Evolutionary conservation across 1,284 basidiomycete species (phyloP).

Genomic region (Jaminaea rosea): DNA sequence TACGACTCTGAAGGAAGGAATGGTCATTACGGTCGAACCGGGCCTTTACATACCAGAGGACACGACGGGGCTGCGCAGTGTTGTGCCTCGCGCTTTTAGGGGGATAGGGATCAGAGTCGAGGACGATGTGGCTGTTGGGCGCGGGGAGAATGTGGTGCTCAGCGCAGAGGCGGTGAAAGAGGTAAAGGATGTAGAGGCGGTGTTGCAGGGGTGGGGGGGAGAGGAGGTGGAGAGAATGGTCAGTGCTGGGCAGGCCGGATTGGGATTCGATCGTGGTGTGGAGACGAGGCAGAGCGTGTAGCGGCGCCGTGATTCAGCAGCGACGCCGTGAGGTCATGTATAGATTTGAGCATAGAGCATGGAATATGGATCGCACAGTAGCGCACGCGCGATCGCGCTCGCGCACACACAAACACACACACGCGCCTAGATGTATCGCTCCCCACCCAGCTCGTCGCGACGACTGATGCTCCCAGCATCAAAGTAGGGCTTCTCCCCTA

Average conservation of each 20-base stretch:
- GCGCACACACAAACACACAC: too few relatives aligned
- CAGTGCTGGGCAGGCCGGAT: too few relatives aligned
- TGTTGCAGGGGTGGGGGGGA: conserved; percentile 11
- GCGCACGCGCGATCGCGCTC: too few relatives aligned
- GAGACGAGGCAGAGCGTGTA: too few relatives aligned
- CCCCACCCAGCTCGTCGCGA: conserved; percentile 14
- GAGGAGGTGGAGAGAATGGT: not conserved
- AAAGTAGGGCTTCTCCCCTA: conserved; percentile 21
- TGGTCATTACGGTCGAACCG: conserved; percentile 42
- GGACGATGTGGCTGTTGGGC: conserved; percentile 40
- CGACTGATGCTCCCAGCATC: conserved; percentile 15
- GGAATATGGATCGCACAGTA: too few relatives aligned
- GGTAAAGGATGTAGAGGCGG: conserved; percentile 40
- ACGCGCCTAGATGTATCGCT: conserved; percentile 10
- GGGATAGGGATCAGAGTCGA: conserved; percentile 44
- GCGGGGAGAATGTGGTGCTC: conserved; percentile 19
- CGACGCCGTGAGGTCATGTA: too few relatives aligned
- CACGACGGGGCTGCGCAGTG: conserved; percentile 22
- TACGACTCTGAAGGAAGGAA: conserved; percentile 25
- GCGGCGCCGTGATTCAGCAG: too few relatives aligned
- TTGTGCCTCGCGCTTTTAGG: conserved; percentile 33
- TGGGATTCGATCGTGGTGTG: too few relatives aligned
- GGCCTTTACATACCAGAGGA: conserved; percentile 27
- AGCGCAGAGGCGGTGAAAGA: conserved; percentile 36
- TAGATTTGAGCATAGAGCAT: too few relatives aligned